phyloP scores from a whole-genome alignment of 1,139 yeast species.

The Hemisphaericaspora xylofermentans region DNA sequence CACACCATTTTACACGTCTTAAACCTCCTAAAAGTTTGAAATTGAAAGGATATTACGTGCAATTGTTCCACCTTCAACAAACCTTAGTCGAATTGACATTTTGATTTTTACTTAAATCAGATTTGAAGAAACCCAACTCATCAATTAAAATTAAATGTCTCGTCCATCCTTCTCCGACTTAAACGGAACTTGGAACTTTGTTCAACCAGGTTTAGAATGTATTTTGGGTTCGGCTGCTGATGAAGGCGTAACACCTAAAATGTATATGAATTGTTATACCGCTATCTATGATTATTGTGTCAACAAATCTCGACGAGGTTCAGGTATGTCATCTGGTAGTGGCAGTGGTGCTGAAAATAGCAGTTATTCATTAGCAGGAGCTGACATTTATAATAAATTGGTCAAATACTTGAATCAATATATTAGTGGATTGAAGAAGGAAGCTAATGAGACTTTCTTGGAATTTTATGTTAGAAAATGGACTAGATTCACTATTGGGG shows the following conservation, averaged over 20 bases:
- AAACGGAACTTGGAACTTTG: constrained; percentile 72
- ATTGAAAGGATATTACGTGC: no score
- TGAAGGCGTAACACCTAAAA: constrained; percentile 65
- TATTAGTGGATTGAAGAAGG: constrained; percentile 50
- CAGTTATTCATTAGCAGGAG: constrained; percentile 68
- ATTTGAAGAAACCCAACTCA: neutral
- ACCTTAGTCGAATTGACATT: neutral
- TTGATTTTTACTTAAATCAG: neutral
- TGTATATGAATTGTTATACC: constrained; percentile 74
- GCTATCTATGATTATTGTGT: constrained; percentile 95
- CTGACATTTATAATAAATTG: constrained; percentile 78
- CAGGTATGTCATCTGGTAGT: constrained; percentile 12
- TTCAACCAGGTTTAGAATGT: constrained; percentile 70
- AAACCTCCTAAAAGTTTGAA: no score
- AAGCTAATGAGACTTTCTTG: constrained; percentile 65
- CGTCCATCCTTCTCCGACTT: constrained; percentile 47
- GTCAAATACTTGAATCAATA: constrained; percentile 65
- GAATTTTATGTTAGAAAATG: constrained; percentile 85
- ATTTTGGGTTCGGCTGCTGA: constrained; percentile 67
- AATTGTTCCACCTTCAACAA: no score
- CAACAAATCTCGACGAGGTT: constrained; percentile 57
- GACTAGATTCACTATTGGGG: constrained; percentile 89
- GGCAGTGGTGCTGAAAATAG: constrained; percentile 23
- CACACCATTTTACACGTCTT: no score
- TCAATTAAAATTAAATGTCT: constrained; percentile 1